phyloP scores from a whole-genome alignment of 305 asterid species.

The Solanum chacoense region DNA sequence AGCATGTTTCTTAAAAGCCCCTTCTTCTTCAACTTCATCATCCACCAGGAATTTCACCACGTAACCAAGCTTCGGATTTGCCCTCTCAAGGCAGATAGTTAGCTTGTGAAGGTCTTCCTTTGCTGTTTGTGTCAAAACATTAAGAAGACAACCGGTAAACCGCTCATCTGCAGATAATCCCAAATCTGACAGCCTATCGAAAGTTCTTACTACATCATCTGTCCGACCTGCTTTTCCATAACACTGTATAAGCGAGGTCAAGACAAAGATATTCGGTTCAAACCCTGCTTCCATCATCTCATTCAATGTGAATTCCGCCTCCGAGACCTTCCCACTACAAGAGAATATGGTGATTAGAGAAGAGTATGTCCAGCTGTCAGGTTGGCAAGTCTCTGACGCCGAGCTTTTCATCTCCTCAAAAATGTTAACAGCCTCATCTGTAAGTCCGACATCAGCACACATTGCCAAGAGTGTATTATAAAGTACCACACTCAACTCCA shows the following conservation, averaged over 20 bases:
- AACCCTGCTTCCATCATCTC: constrained; percentile 78
- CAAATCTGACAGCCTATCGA: constrained; percentile 37
- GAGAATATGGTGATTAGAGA: constrained; percentile 66
- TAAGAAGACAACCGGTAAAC: constrained; percentile 71
- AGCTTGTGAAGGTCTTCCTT: constrained; percentile 49
- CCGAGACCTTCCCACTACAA: constrained; percentile 72
- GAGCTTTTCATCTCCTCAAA: constrained; percentile 65
- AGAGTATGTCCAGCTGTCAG: constrained; percentile 78
- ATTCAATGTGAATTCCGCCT: constrained; percentile 59
- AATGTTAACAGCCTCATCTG: constrained; percentile 65
- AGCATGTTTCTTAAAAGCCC: constrained; percentile 40
- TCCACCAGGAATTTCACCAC: constrained; percentile 46
- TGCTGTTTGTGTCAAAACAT: constrained; percentile 52
- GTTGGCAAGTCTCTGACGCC: constrained; percentile 35
- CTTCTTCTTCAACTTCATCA: constrained; percentile 23
- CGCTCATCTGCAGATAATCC: constrained; percentile 68
- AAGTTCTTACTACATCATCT: constrained; percentile 73
- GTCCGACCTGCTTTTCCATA: constrained; percentile 73
- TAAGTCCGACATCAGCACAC: constrained; percentile 73
- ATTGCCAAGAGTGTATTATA: constrained; percentile 68
- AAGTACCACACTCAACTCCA: constrained; percentile 50
- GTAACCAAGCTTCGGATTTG: constrained; percentile 51
- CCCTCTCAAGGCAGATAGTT: constrained; percentile 54
- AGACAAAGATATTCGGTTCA: constrained; percentile 58
- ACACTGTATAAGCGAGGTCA: constrained; percentile 84